These are phyloP conservation scores for Cladosporium velox DNA, from an alignment of 2,329 filamentous ascomycete species.

Conservation along the genomic window DNA sequence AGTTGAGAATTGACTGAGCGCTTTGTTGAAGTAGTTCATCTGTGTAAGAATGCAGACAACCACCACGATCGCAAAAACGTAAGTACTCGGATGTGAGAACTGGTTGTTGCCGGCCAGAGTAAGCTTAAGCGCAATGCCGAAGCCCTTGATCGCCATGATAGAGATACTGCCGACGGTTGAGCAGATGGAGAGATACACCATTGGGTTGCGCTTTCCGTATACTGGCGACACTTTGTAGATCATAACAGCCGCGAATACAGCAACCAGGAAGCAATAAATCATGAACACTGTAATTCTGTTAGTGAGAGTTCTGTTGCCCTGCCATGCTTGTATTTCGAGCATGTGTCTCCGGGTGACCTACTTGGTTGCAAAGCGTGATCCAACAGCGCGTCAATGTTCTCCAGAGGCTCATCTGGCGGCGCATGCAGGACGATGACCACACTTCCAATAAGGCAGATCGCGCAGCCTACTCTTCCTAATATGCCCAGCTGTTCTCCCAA, in stretches of 20 bases:
- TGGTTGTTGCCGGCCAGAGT: conserved; percentile 93
- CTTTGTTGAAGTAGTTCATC: conserved; percentile 99
- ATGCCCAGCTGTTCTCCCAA: conserved; percentile 86
- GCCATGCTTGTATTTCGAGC: neutral
- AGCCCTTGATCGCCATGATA: conserved; percentile 99
- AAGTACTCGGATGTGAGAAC: conserved; percentile 91
- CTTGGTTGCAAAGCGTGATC: conserved; percentile 88
- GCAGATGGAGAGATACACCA: conserved; percentile 97
- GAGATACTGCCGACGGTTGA: conserved; percentile 95
- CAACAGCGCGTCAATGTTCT: conserved; percentile 89
- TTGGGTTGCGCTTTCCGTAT: conserved; percentile 91
- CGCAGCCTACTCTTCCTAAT: conserved; percentile 90
- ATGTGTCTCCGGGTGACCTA: conserved; percentile 46
- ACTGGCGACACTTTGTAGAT: conserved; percentile 90
- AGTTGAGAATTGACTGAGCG: conserved; percentile 91
- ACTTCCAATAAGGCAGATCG: conserved; percentile 91
- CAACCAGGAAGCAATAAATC: conserved; percentile 77
- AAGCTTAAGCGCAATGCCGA: conserved; percentile 95
- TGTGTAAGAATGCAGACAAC: conserved; percentile 93
- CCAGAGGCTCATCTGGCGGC: conserved; percentile 86
- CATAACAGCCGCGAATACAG: conserved; percentile 85
- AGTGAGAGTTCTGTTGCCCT: conserved; percentile 6
- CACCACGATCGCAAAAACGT: conserved; percentile 94
- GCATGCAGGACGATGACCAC: conserved; percentile 98
- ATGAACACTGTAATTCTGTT: conserved; percentile 69